Evolutionary conservation across 192 early-diverging fungal genomes (phyloP).

Genomic region (Dimargaris xerosporica): DNA sequence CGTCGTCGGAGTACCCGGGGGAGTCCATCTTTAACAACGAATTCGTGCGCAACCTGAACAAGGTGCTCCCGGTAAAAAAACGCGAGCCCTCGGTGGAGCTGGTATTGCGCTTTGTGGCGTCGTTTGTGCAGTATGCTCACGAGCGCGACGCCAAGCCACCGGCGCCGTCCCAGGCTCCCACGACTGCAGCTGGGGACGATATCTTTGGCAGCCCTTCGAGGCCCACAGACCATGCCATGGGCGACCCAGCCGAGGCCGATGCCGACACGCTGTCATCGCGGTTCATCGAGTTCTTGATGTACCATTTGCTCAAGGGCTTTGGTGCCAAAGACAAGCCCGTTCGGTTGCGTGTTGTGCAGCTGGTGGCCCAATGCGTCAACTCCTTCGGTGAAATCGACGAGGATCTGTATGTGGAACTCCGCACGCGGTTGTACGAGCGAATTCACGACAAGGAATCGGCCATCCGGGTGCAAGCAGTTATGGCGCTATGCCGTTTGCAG

Average conservation of each 20-base stretch:
- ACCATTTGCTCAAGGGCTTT: conserved; percentile 55
- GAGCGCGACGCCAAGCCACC: conserved; percentile 33
- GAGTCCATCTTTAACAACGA: conserved; percentile 59
- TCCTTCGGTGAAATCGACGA: conserved; percentile 66
- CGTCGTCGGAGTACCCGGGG: conserved; percentile 18
- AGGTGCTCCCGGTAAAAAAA: conserved; percentile 58
- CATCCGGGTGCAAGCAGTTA: conserved; percentile 63
- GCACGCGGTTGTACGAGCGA: conserved; percentile 47
- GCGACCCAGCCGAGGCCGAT: conserved; percentile 19
- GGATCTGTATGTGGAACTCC: conserved; percentile 54
- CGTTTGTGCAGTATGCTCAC: conserved; percentile 53
- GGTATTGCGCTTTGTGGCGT: conserved; percentile 54
- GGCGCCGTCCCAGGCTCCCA: conserved; percentile 15
- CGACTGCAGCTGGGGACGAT: conserved; percentile 9
- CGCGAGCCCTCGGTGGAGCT: conserved; percentile 52
- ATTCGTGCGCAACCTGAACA: conserved; percentile 65
- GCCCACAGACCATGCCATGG: background rate
- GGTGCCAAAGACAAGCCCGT: conserved; percentile 66
- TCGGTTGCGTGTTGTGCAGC: conserved; percentile 57
- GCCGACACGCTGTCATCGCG: conserved; percentile 40
- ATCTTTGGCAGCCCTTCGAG: background rate
- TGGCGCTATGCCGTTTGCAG: conserved; percentile 61
- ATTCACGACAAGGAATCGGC: conserved; percentile 65
- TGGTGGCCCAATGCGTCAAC: conserved; percentile 56
- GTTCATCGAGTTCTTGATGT: conserved; percentile 56